phyloP scores from a whole-genome alignment of 2,329 filamentous ascomycete genomes.

The Aspergillus sp. region DNA sequence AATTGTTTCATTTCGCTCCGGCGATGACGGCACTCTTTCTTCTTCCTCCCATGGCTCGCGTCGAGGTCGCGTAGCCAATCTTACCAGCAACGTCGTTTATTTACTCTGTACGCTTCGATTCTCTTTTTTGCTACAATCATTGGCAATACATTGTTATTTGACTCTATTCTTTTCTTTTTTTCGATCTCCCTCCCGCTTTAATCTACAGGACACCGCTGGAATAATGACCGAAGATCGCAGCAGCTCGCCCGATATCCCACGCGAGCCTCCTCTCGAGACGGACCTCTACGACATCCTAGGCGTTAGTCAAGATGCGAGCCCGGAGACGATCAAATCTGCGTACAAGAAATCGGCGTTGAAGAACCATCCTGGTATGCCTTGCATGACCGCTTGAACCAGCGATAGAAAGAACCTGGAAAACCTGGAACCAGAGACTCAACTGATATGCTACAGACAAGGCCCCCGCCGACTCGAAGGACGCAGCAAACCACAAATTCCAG shows the following conservation, averaged over 20 bases:
- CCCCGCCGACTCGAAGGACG: conserved; percentile 55
- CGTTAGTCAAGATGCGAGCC: conserved; percentile 61
- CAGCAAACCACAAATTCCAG: conserved; percentile 77
- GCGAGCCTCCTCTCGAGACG: conserved; percentile 13
- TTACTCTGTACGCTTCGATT: not conserved
- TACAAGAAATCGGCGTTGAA: conserved; percentile 87
- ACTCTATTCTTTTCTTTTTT: not conserved
- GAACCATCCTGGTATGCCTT: conserved; percentile 65
- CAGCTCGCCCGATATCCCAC: conserved; percentile 1
- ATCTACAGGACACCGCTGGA: no score
- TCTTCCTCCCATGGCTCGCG: conserved; percentile 12
- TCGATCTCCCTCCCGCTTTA: not conserved
- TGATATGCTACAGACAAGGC: conserved; percentile 59
- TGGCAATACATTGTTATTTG: not conserved
- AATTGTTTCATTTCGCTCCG: not conserved
- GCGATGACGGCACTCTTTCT: conserved; percentile 16
- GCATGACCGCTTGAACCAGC: no score
- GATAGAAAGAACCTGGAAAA: no score
- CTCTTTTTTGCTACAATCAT: not conserved
- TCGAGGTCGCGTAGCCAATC: conserved; percentile 15
- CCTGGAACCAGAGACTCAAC: no score
- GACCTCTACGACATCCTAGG: conserved; percentile 70
- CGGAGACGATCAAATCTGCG: conserved; percentile 75
- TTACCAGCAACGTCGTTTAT: not conserved
- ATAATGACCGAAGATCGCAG: not conserved